A percentile compares a stretch with the other conserved stretches of the same genome.
These are phyloP conservation scores for Vigna hirtella DNA, from an alignment of 306 rosid species.

Conservation along the genomic window DNA sequence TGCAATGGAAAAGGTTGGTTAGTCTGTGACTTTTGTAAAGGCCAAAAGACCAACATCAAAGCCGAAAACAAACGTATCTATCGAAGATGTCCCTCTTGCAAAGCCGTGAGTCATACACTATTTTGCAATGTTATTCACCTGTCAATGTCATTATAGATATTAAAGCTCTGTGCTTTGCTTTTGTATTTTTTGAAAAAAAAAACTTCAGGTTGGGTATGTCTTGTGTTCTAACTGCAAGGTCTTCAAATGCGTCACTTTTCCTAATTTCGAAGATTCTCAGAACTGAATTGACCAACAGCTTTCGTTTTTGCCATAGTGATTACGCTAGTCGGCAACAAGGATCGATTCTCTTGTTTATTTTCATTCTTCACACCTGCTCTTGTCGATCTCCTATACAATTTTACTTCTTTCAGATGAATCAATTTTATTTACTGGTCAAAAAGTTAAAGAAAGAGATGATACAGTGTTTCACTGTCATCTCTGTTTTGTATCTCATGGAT, in stretches of 20 bases:
- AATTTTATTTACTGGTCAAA: conserved; percentile 25
- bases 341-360: not conserved
- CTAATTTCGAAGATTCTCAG: conserved; percentile 68
- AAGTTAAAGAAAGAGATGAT: not conserved
- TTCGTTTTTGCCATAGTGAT: conserved; percentile 31
- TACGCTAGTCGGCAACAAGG: not conserved
- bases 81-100: conserved; percentile 91
- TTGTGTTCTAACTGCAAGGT: conserved; percentile 87
- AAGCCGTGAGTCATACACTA: conserved; percentile 61
- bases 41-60: conserved; percentile 83
- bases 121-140: not conserved
- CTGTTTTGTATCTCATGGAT: conserved; percentile 12
- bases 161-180: not conserved
- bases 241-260: conserved; percentile 89
- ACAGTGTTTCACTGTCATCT: not conserved
- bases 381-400: conserved; percentile 25
- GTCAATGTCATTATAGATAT: not conserved
- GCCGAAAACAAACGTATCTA: conserved; percentile 74
- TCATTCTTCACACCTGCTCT: not conserved
- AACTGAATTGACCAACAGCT: conserved; percentile 49
- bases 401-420: conserved; percentile 10
- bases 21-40: conserved; percentile 79
- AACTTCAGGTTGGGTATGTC: conserved; percentile 69
- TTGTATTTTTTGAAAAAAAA: not conserved
- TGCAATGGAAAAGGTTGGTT: conserved; percentile 91